A percentile compares a stretch with the other conserved stretches of the same genome.
phyloP scores from a whole-genome alignment of 2,329 filamentous ascomycete species.

The Diaporthe vexans region DNA sequence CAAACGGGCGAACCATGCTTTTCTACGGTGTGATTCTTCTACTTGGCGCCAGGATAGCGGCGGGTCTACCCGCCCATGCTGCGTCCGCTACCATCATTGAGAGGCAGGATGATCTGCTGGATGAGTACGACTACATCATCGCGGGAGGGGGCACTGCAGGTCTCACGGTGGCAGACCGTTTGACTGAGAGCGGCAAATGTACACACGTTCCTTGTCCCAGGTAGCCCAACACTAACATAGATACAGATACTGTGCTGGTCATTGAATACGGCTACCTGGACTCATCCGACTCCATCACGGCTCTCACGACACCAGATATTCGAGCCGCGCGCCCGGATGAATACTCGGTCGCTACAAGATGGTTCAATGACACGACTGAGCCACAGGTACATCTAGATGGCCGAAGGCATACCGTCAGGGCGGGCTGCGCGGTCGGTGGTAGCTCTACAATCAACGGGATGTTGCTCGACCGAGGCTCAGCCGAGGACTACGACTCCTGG shows the following conservation, averaged over 20 bases:
- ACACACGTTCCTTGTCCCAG: background rate
- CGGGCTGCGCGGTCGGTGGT: conserved; percentile 22
- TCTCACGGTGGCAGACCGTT: conserved; percentile 28
- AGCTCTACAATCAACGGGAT: conserved; percentile 32
- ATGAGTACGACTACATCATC: conserved; percentile 36
- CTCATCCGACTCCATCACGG: conserved; percentile 25
- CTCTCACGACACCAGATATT: conserved; percentile 10
- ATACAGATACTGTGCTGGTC: conserved; percentile 22
- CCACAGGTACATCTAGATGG: conserved; percentile 17
- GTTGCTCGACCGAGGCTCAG: conserved; percentile 24
- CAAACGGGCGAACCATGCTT: conserved; percentile 13
- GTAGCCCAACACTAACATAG: background rate
- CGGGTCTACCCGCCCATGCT: conserved; percentile 20
- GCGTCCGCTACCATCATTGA: conserved; percentile 19
- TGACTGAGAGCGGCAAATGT: conserved; percentile 19
- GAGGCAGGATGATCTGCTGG: conserved; percentile 29
- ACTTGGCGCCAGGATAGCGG: background rate
- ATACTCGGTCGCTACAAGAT: conserved; percentile 16
- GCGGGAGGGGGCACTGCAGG: conserved; percentile 35
- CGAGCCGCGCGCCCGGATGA: conserved; percentile 5
- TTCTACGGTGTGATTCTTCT: background rate
- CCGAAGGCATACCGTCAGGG: conserved; percentile 18
- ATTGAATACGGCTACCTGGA: conserved; percentile 28
- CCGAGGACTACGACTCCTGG: conserved; percentile 31
- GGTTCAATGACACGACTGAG: conserved; percentile 29